These are phyloP conservation scores for Calamus simplicifolius DNA, from an alignment of 176 grass and related monocot genomes.

Conservation along the genomic window DNA sequence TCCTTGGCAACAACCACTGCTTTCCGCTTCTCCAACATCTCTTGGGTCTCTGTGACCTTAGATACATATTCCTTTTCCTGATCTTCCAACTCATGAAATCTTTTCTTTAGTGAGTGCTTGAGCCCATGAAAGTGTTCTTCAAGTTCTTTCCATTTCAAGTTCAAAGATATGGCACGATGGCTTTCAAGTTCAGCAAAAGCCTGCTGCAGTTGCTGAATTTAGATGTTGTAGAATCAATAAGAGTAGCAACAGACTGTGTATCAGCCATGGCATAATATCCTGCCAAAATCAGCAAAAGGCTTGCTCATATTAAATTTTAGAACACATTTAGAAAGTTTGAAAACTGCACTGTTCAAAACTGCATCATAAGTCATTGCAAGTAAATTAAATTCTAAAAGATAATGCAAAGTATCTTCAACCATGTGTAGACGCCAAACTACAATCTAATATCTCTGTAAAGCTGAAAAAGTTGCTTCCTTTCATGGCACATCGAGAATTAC, in stretches of 20 bases:
- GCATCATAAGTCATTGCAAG: no score
- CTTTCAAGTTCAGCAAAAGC: slow-evolving; percentile 85
- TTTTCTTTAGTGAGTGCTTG: slow-evolving; percentile 63
- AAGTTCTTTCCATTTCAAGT: slow-evolving; percentile 92
- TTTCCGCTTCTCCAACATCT: slow-evolving; percentile 58
- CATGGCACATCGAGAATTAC: no score
- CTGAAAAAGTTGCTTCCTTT: no score
- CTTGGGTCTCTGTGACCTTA: slow-evolving; percentile 31
- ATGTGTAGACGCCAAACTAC: no score
- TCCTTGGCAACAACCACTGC: slow-evolving; percentile 70
- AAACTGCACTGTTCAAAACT: no score
- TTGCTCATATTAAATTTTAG: no score
- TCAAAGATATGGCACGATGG: slow-evolving; percentile 55
- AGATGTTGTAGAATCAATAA: slow-evolving; percentile 76
- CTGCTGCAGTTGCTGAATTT: slow-evolving; percentile 76
- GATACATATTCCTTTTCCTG: slow-evolving; percentile 63
- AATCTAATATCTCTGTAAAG: no score
- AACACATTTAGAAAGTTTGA: no score
- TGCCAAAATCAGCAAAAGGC: background rate
- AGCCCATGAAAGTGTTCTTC: slow-evolving; percentile 90
- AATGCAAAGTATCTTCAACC: no score
- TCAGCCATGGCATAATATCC: slow-evolving; percentile 34
- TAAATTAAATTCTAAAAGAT: no score
- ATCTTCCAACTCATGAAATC: slow-evolving; percentile 58
- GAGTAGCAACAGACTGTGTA: slow-evolving; percentile 43